These are phyloP conservation scores for Clavispora asparagi DNA, from an alignment of 805 yeast species.

Conservation along the genomic window DNA sequence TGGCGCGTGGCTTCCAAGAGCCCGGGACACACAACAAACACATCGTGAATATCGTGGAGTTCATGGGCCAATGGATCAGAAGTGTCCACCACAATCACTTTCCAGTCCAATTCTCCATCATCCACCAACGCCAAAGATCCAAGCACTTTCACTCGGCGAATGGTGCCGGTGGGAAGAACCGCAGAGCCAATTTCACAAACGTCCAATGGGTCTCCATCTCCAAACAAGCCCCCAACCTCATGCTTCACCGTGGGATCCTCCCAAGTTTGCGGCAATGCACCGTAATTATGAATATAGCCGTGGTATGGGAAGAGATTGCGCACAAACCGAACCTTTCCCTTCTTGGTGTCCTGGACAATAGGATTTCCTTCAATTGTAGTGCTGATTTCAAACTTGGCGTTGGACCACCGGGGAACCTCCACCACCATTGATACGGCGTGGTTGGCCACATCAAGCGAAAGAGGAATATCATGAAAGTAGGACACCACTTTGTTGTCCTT, in stretches of 20 bases:
- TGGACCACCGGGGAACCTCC: conserved; percentile 98
- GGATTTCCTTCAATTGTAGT: conserved; percentile 85
- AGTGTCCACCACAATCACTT: conserved; percentile 77
- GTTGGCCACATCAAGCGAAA: conserved; percentile 38
- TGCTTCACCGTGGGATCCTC: conserved; percentile 61
- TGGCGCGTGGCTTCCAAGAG: conserved; percentile 88
- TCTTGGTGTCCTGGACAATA: conserved; percentile 94
- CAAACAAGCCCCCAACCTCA: conserved; percentile 45
- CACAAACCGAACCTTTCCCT: conserved; percentile 93
- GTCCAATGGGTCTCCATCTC: conserved; percentile 95
- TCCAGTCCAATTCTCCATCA: conserved; percentile 89
- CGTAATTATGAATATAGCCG: conserved; percentile 97
- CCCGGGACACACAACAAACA: conserved; percentile 86
- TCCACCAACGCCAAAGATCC: conserved; percentile 95
- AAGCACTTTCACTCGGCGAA: conserved; percentile 83
- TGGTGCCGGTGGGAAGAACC: conserved; percentile 62
- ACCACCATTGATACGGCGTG: conserved; percentile 68
- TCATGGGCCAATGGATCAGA: conserved; percentile 86
- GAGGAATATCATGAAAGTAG: conserved; percentile 69
- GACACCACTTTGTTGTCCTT: conserved; percentile 45
- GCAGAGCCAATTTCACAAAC: conserved; percentile 85
- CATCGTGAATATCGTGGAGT: conserved; percentile 87
- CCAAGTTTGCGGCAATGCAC: conserved; percentile 97
- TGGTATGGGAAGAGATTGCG: conserved; percentile 98
- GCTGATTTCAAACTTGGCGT: conserved; percentile 93